Evolutionary conservation across 1,139 yeast species (phyloP).

Genomic region (Blastobotrys indianensis): DNA sequence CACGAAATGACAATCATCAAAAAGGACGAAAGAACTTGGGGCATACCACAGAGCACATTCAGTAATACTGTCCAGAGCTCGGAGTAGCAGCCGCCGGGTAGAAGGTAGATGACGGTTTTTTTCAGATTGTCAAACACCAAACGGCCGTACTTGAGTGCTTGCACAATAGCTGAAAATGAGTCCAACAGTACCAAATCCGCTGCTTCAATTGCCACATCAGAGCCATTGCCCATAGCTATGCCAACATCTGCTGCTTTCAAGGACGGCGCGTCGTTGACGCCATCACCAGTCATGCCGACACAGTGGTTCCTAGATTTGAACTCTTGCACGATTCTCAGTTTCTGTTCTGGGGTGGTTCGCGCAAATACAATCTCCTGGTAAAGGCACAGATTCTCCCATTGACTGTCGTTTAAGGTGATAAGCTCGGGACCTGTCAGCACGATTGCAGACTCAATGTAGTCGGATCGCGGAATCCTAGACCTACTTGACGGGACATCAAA

Average conservation of each 20-base stretch:
- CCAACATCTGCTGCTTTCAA: slow-evolving; percentile 49
- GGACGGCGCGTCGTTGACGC: slow-evolving; percentile 50
- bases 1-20: slow-evolving; percentile 46
- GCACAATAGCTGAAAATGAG: slow-evolving; percentile 42
- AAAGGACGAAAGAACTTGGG: slow-evolving; percentile 47
- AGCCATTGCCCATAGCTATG: slow-evolving; percentile 46
- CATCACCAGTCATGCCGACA: slow-evolving; percentile 51
- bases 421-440: slow-evolving; percentile 42
- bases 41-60: slow-evolving; percentile 46
- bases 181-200: slow-evolving; percentile 45
- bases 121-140: slow-evolving; percentile 49
- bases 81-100: slow-evolving; percentile 51
- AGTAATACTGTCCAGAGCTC: slow-evolving; percentile 50
- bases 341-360: slow-evolving; percentile 52
- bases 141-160: slow-evolving; percentile 38
- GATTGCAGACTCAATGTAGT: slow-evolving; percentile 15
- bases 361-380: slow-evolving; percentile 47
- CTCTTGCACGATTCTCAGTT: slow-evolving; percentile 44
- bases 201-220: slow-evolving; percentile 56
- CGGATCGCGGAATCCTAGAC: not conserved
- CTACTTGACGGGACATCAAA: not conserved
- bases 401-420: slow-evolving; percentile 35
- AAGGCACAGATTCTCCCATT: slow-evolving; percentile 38
- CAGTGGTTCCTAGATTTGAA: slow-evolving; percentile 41
- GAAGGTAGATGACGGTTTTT: slow-evolving; percentile 45